phyloP scores from a whole-genome alignment of 495 filamentous ascomycete species.

The Penicillium daleae region DNA sequence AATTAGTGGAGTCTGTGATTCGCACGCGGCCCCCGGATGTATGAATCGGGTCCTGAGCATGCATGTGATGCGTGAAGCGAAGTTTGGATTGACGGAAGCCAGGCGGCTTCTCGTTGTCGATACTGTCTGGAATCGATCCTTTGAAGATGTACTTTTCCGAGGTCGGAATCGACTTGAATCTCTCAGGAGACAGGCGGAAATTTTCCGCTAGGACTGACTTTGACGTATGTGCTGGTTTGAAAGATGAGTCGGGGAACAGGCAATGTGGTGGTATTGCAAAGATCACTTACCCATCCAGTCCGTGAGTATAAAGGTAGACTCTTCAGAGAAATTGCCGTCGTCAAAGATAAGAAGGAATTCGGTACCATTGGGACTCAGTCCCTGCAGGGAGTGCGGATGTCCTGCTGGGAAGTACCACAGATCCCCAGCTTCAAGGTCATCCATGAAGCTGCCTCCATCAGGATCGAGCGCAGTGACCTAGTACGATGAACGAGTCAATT shows the following conservation, averaged over 20 bases:
- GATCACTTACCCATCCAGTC: slow-evolving; percentile 61
- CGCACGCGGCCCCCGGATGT: slow-evolving; percentile 61
- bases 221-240: slow-evolving; percentile 58
- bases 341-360: slow-evolving; percentile 76
- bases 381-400: slow-evolving; percentile 71
- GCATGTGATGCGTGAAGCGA: slow-evolving; percentile 66
- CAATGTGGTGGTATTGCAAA: too few species aligned
- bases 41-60: slow-evolving; percentile 55
- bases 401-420: slow-evolving; percentile 78
- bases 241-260: neutral
- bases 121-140: slow-evolving; percentile 56
- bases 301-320: slow-evolving; percentile 68
- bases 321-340: slow-evolving; percentile 68
- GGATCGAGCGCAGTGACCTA: slow-evolving; percentile 65
- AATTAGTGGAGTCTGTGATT: slow-evolving; percentile 68
- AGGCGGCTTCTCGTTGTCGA: slow-evolving; percentile 45
- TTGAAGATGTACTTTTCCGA: slow-evolving; percentile 73
- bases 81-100: slow-evolving; percentile 61
- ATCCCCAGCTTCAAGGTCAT: slow-evolving; percentile 70
- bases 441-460: slow-evolving; percentile 69
- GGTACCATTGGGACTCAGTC: slow-evolving; percentile 64
- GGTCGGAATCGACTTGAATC: slow-evolving; percentile 60
- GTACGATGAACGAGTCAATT: neutral
- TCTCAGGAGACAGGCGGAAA: slow-evolving; percentile 61
- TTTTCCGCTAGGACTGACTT: slow-evolving; percentile 66